Evolutionary conservation across 1,139 yeast genomes (phyloP).

Genomic region (Lodderomyces pseudojiufengensis): DNA sequence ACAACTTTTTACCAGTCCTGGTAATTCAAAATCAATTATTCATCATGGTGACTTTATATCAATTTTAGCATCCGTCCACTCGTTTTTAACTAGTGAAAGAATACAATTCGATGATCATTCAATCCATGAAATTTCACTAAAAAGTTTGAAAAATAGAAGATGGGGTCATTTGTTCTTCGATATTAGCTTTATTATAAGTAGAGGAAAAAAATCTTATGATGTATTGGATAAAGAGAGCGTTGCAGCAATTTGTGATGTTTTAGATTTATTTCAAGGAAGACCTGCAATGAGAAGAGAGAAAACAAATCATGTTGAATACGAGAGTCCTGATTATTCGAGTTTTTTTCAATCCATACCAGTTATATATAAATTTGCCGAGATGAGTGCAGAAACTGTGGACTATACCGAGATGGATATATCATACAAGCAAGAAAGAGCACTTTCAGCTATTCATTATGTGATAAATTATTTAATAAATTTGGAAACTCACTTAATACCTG

Average conservation of each 20-base stretch:
- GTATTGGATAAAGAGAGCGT: constrained; percentile 33
- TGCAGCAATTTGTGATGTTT: constrained; percentile 58
- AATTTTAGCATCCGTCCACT: constrained; percentile 63
- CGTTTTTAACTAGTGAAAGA: constrained; percentile 57
- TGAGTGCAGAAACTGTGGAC: constrained; percentile 45
- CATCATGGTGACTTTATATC: constrained; percentile 68
- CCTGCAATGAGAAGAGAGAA: constrained; percentile 75
- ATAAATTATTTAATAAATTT: constrained; percentile 26
- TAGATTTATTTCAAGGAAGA: constrained; percentile 74
- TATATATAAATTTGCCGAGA: constrained; percentile 60
- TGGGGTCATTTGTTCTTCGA: constrained; percentile 87
- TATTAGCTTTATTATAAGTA: constrained; percentile 68
- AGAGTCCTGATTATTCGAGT: constrained; percentile 79
- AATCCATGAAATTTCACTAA: constrained; percentile 39
- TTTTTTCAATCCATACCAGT: constrained; percentile 76
- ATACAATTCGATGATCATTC: constrained; percentile 43
- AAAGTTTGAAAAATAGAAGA: constrained; percentile 67
- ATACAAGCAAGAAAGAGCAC: constrained; percentile 16
- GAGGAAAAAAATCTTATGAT: constrained; percentile 54
- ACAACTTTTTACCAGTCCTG: constrained; percentile 82
- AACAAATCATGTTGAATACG: constrained; percentile 86
- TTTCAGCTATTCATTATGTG: constrained; percentile 32
- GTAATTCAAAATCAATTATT: constrained; percentile 67
- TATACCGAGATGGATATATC: constrained; percentile 13
- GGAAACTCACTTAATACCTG: constrained; percentile 29